These are phyloP conservation scores for Austroboletus eburneus DNA, from an alignment of 768 basidiomycete genomes.

Conservation along the genomic window DNA sequence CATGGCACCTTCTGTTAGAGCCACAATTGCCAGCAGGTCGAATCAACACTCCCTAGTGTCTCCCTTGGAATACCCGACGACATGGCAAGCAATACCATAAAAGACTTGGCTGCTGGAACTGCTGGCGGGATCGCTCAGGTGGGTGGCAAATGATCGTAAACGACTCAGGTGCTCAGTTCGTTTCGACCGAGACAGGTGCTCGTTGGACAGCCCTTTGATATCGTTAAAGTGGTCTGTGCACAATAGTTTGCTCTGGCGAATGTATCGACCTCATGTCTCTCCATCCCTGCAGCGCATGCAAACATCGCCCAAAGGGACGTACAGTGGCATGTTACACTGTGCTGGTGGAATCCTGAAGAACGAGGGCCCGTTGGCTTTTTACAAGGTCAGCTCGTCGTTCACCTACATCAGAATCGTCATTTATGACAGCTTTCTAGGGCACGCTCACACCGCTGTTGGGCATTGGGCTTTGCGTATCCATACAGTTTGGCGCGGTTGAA, in stretches of 20 bases:
- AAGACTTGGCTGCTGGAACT: constrained; percentile 87
- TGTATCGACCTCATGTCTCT: constrained; percentile 8
- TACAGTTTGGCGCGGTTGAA: constrained; percentile 91
- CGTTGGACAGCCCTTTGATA: constrained; percentile 94
- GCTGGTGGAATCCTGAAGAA: constrained; percentile 87
- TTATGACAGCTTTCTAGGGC: constrained; percentile 48
- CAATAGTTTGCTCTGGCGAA: background rate
- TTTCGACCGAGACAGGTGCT: constrained; percentile 52
- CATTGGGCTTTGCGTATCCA: constrained; percentile 92
- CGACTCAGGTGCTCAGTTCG: constrained; percentile 1
- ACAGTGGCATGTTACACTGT: constrained; percentile 82
- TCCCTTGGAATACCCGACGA: constrained; percentile 9
- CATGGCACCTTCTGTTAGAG: no score
- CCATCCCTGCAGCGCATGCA: constrained; percentile 72
- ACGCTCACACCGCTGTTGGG: constrained; percentile 87
- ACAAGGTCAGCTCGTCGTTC: constrained; percentile 60
- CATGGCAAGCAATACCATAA: constrained; percentile 55
- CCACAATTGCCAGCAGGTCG: background rate
- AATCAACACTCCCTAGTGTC: background rate
- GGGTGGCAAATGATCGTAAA: constrained; percentile 4
- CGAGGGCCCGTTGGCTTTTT: constrained; percentile 91
- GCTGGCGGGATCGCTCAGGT: constrained; percentile 90
- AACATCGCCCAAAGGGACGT: constrained; percentile 87
- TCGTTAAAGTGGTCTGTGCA: constrained; percentile 86
- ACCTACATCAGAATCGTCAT: background rate